Conservation (phyloP, 2,329 filamentous ascomycete species). For the Cladophialophora psammophila region DNA sequence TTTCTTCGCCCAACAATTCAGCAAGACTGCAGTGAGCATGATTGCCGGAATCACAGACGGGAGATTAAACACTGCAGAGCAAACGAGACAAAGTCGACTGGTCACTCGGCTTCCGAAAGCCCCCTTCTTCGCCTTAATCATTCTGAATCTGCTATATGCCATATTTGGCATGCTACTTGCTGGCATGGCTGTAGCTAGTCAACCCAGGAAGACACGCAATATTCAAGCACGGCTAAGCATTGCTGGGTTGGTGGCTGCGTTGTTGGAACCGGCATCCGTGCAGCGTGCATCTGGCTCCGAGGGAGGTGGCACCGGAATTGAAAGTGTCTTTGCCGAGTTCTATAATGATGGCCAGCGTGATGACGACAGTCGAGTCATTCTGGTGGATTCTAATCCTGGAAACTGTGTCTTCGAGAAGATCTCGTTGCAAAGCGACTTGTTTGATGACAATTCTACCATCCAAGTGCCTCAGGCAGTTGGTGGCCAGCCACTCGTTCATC, state of each 20-base stretch:
- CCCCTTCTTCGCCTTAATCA: slow-evolving; percentile 26
- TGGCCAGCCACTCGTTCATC: too few relatives aligned
- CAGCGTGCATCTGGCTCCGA: background rate
- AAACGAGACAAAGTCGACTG: slow-evolving; percentile 19
- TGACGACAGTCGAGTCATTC: slow-evolving; percentile 2
- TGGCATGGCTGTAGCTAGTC: slow-evolving; percentile 3
- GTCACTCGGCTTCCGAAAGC: slow-evolving; percentile 28
- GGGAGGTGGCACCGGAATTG: background rate
- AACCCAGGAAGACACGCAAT: slow-evolving; percentile 10
- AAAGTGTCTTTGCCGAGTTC: slow-evolving; percentile 11
- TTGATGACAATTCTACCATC: background rate
- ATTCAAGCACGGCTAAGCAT: slow-evolving; percentile 12
- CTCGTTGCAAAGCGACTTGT: background rate
- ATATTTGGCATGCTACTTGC: slow-evolving; percentile 23
- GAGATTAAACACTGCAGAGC: slow-evolving; percentile 14
- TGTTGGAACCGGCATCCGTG: background rate
- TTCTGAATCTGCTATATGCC: slow-evolving; percentile 25
- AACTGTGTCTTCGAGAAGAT: slow-evolving; percentile 8
- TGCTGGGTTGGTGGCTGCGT: slow-evolving; percentile 13
- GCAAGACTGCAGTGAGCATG: slow-evolving; percentile 17
- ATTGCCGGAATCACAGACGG: slow-evolving; percentile 13
- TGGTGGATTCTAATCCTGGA: background rate
- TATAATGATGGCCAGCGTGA: background rate
- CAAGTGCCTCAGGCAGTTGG: too few relatives aligned
- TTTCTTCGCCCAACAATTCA: slow-evolving; percentile 23